A percentile compares a stretch with the other conserved stretches of the same genome.
Evolutionary conservation across 768 basidiomycete genomes (phyloP).

Genomic region (Strobilomyces dryophilus): DNA sequence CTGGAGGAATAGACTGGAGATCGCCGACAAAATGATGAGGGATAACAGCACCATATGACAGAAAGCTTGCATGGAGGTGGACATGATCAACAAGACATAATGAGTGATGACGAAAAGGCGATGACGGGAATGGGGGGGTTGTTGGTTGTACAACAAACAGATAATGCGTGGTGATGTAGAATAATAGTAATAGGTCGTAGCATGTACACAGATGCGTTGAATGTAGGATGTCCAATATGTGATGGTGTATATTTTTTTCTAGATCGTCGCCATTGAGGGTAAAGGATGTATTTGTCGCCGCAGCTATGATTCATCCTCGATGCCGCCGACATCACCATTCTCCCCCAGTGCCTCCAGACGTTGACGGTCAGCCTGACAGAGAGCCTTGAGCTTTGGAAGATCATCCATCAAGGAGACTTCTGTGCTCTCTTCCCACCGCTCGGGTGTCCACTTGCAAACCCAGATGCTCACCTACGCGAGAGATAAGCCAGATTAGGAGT

Average conservation of each 20-base stretch:
- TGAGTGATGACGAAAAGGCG: constrained; percentile 14
- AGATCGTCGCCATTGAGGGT: constrained; percentile 9
- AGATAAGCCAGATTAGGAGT: background rate
- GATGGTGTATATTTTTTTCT: constrained; percentile 17
- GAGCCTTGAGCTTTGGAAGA: constrained; percentile 33
- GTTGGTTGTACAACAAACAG: constrained; percentile 29
- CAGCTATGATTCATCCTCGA: constrained; percentile 17
- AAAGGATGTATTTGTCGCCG: background rate
- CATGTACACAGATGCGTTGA: constrained; percentile 16
- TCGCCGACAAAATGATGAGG: constrained; percentile 20
- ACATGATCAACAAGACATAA: constrained; percentile 20
- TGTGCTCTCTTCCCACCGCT: constrained; percentile 62
- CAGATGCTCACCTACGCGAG: constrained; percentile 66
- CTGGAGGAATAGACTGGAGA: background rate
- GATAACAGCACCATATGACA: constrained; percentile 2
- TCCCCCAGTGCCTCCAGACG: constrained; percentile 10
- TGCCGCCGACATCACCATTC: constrained; percentile 7
- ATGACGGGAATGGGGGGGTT: constrained; percentile 14
- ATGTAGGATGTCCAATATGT: constrained; percentile 29
- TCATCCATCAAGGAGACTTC: constrained; percentile 60
- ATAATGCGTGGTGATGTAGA: constrained; percentile 16
- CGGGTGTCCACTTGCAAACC: constrained; percentile 81
- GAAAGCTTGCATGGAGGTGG: constrained; percentile 3
- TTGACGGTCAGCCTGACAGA: constrained; percentile 19
- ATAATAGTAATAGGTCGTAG: constrained; percentile 21